Evolutionary conservation across 2,329 filamentous ascomycete species (phyloP).

Genomic region (Geoglossum cookeanum): DNA sequence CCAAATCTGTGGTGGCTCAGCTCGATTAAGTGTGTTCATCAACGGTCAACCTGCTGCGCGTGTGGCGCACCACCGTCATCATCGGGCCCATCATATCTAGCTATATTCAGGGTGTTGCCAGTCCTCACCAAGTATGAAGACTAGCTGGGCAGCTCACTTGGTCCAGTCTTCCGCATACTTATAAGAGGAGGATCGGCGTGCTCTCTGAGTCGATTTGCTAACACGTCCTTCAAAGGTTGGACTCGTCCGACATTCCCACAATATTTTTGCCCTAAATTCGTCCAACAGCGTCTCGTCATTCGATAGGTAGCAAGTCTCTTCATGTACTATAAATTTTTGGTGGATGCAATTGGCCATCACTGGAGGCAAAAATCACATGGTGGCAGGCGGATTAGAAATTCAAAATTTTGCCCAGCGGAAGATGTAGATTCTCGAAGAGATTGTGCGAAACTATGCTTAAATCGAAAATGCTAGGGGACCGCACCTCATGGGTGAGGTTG

Average conservation of each 20-base stretch:
- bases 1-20: conserved; percentile 10
- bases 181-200: background rate
- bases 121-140: background rate
- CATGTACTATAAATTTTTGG: background rate
- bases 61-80: background rate
- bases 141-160: background rate
- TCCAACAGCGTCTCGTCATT: background rate
- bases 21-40: conserved; percentile 6
- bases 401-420: background rate
- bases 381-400: background rate
- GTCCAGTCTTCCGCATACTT: background rate
- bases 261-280: background rate
- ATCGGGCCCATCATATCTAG: background rate
- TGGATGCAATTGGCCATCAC: background rate
- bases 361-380: background rate
- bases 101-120: background rate
- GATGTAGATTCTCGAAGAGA: background rate
- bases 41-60: background rate
- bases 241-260: background rate
- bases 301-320: background rate
- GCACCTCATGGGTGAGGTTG: too few species aligned
- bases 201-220: background rate
- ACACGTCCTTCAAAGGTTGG: background rate
- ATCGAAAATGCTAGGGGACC: too few species aligned
- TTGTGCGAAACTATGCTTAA: too few species aligned